Conservation (phyloP, 495 filamentous ascomycete species). For the Beverwykella pulmonaria region DNA sequence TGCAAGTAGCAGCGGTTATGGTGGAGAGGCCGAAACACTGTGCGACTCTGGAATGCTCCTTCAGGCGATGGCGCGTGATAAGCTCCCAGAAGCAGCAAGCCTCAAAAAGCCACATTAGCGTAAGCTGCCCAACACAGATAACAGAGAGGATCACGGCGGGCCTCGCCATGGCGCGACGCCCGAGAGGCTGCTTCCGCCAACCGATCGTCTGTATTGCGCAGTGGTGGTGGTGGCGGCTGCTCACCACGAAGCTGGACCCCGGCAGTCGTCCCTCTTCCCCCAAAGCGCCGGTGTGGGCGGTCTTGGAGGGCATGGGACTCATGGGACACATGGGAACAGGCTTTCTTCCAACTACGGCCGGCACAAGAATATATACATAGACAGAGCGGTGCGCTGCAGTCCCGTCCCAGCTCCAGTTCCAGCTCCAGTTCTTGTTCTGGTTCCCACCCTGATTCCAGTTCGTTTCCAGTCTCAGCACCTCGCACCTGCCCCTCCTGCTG, state of each 20-base stretch:
- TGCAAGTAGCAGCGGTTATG: not conserved
- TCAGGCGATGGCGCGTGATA: not conserved
- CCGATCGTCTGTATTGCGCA: not conserved
- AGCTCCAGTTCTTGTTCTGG: too few relatives aligned
- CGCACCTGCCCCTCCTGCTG: not conserved
- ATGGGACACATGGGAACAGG: not conserved
- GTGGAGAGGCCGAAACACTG: constrained; percentile 3
- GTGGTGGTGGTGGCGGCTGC: not conserved
- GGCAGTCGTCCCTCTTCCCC: not conserved
- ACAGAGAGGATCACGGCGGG: not conserved
- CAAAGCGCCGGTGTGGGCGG: not conserved
- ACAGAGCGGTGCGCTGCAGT: not conserved
- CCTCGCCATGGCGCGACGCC: not conserved
- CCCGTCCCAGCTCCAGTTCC: too few relatives aligned
- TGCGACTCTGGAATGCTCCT: not conserved
- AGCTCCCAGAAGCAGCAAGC: constrained; percentile 11
- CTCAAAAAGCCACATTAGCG: constrained; percentile 3
- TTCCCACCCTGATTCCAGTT: too few relatives aligned
- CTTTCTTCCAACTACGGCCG: not conserved
- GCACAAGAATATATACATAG: not conserved
- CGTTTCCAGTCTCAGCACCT: not conserved
- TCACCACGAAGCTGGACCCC: not conserved
- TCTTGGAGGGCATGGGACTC: not conserved
- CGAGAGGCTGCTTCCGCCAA: not conserved
- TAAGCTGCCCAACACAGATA: constrained; percentile 6